Evolutionary conservation across 129 eudicot genomes (phyloP), one percentile per base, ranked within the genome.

Genomic region (Flaveria brownii): DNA sequence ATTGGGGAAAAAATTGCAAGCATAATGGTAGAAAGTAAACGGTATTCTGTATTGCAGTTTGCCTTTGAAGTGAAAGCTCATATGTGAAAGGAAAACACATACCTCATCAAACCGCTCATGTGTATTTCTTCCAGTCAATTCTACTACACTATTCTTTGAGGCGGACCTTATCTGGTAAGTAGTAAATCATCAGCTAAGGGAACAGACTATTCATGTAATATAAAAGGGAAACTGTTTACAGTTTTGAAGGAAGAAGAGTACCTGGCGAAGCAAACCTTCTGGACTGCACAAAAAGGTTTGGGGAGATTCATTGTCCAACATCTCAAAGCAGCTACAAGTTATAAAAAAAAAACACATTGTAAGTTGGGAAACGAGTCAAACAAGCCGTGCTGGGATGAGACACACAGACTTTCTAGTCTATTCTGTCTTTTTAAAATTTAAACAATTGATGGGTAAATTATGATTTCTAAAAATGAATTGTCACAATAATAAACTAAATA

Each of bases 81-180:
- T n/a, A 46, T 60, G 59, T 63, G 66, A 33, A 64, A 65, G 20
- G 54, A 80, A 81, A 42, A 59, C 8, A 30, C 63, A 82, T 77
- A 88, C 92, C 92, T 88, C 77, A 76, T 88, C 92, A 72, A 80
- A 88, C 9, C 92, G 89, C 77, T 88, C 85, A 78, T 81, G 77
- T 51, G 85, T 26, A 83, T 88, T 88, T 71, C 92, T 88, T 73
- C 88, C 89, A 0, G 89, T 88, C 84, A 88, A 81, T 62, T 72
- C 83, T 49, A 88, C 78, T 18, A 68, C 72, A 79, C 86, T 81
- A 51, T 79, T 85, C 78, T 81, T 85, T n/a, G 92, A 83, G 39
- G 82, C 81, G 20, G 77, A 72, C 81, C 82, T 84, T 77, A 88
- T 79, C 92, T 88, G 89, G 61, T 30, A 60, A 25, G 42, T 68